Percentiles rank a stretch among this genome's conserved stretches.
phyloP scores from a whole-genome alignment of 768 basidiomycete species.

The Suillus ampliporus region DNA sequence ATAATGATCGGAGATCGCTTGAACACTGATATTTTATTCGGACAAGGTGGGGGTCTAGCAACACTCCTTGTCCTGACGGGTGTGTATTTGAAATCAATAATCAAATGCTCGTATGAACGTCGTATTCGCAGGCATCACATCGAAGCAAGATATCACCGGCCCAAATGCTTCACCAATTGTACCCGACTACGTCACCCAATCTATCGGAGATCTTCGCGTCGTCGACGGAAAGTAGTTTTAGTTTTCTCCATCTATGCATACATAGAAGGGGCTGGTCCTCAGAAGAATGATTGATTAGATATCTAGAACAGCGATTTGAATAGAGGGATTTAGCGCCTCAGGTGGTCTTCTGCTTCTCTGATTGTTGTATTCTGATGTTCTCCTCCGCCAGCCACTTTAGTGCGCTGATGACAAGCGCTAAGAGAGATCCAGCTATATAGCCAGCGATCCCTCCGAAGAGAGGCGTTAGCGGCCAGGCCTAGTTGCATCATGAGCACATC shows the following conservation, averaged over 20 bases:
- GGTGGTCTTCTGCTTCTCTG: conserved; percentile 27
- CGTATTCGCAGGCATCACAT: conserved; percentile 69
- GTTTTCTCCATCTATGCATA: background rate
- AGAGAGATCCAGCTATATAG: conserved; percentile 63
- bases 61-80: conserved; percentile 95
- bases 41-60: conserved; percentile 80
- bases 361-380: conserved; percentile 34
- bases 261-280: conserved; percentile 6
- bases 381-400: conserved; percentile 45
- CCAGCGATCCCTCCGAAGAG: conserved; percentile 75
- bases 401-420: conserved; percentile 54
- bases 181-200: conserved; percentile 81
- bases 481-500: background rate
- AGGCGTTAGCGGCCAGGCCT: conserved; percentile 87
- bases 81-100: conserved; percentile 33
- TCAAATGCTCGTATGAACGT: background rate
- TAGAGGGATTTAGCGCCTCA: conserved; percentile 16
- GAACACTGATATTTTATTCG: conserved; percentile 95
- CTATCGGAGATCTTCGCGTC: conserved; percentile 79
- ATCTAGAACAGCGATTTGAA: conserved; percentile 1
- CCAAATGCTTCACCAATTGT: conserved; percentile 71
- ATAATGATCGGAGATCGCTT: conserved; percentile 97
- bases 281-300: background rate
- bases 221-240: conserved; percentile 29
- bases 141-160: conserved; percentile 73